Evolutionary conservation across 495 filamentous ascomycete species (phyloP).

Genomic region (Geoglossum glabrum): DNA sequence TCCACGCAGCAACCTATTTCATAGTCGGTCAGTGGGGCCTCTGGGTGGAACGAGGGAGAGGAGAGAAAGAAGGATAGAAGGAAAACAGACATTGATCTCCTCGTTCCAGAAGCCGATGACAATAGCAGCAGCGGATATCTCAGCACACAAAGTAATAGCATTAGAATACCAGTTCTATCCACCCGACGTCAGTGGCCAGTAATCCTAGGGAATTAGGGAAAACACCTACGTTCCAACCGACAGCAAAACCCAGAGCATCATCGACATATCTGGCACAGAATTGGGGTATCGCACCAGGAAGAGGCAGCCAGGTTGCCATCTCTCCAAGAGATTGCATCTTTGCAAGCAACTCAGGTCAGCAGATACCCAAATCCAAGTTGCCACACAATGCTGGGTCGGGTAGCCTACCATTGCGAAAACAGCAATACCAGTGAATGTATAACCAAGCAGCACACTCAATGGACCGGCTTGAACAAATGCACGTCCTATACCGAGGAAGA

Average conservation of each 20-base stretch:
- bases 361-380: neutral
- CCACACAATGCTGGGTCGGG: neutral
- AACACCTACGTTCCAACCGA: slow-evolving; percentile 53
- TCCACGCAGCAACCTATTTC: slow-evolving; percentile 19
- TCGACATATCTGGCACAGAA: slow-evolving; percentile 57
- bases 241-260: slow-evolving; percentile 53
- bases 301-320: slow-evolving; percentile 55
- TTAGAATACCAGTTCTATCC: slow-evolving; percentile 29
- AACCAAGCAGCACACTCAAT: slow-evolving; percentile 45
- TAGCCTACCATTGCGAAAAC: slow-evolving; percentile 36
- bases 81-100: slow-evolving; percentile 8
- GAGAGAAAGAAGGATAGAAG: neutral
- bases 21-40: neutral
- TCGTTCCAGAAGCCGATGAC: slow-evolving; percentile 59
- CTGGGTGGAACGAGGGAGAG: no score
- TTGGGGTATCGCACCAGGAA: slow-evolving; percentile 55
- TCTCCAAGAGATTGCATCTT: slow-evolving; percentile 35
- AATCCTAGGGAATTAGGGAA: neutral
- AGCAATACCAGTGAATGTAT: slow-evolving; percentile 43
- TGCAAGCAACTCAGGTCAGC: neutral
- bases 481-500: slow-evolving; percentile 51
- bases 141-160: slow-evolving; percentile 51
- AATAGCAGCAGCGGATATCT: slow-evolving; percentile 51
- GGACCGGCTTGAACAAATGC: slow-evolving; percentile 43
- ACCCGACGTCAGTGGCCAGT: neutral